Evolutionary conservation across 106 monocot genomes (phyloP), one percentile per base, ranked within the genome.

Genomic region (Posidonia australis): DNA sequence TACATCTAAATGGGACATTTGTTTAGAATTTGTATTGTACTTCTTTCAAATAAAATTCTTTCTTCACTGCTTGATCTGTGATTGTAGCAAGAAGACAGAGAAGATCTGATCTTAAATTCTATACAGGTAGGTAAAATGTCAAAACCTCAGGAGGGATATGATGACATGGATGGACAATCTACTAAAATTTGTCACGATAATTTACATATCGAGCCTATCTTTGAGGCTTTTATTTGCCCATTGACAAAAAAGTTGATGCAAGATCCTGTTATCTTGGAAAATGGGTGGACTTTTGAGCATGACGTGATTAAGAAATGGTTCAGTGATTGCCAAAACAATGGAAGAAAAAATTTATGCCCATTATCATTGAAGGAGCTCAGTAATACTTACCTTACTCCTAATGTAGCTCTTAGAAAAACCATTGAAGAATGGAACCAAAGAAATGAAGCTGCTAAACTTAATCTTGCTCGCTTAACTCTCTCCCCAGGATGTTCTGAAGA

Each of bases 221-320:
- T 90, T 64, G 90, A 87, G 45, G 56, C 94, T 20, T 96, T 96
- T 76, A 46, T 82, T 6, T 96, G 94, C 54, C 90, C 86, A 10
- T 84, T 96, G 53, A 82, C 94, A 31, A 84, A 80, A 45, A 54
- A 90, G 76, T 58, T 96, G 30, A 96, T 96, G 94, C 68, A 56
- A 18, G 84, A 90, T 75, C 94, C 86, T 62, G 86, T 86, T 56
- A 80, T 84, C 51, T 61, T 87, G 28, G 94, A 96, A 71, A 84
- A 51, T 73, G 94, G 90, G 29, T 80, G 67, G 13, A 87, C 90
- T 22, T 96, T 96, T 74, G 94, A 96, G 66, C 71, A 86, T 51
- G 78, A 73, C 43, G 89, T 84, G 23, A 83, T 96, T 70, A 82
- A 87, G 75, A 90, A 87, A 66, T 96, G 82, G 81, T 90, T 96